Evolutionary conservation across 192 early-diverging fungal genomes (phyloP).

Genomic region (Umbelopsis ramanniana): DNA sequence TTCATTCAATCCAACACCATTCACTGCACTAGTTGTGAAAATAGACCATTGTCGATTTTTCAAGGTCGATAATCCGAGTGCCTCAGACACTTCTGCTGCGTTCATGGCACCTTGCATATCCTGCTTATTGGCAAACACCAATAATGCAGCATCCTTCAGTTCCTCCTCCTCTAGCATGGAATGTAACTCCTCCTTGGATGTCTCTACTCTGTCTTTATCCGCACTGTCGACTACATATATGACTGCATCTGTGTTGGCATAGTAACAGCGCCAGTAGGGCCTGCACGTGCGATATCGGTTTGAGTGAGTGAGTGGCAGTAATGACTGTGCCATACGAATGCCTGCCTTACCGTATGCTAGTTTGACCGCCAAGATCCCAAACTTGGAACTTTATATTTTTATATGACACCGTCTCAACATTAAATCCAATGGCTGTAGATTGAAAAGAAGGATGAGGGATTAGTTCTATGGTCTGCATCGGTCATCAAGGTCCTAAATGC

Average conservation of each 20-base stretch:
- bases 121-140: constrained; percentile 99
- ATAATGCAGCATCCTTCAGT: constrained; percentile 81
- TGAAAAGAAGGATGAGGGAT: background rate
- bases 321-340: background rate
- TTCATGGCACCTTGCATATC: constrained; percentile 95
- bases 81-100: constrained; percentile 86
- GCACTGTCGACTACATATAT: constrained; percentile 97
- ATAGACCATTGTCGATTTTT: constrained; percentile 95
- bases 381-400: constrained; percentile 99
- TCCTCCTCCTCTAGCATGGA: constrained; percentile 97
- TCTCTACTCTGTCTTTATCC: constrained; percentile 88
- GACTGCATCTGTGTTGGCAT: constrained; percentile 97
- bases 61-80: constrained; percentile 79
- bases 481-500: background rate
- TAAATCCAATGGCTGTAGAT: constrained; percentile 71
- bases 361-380: constrained; percentile 94
- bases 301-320: background rate
- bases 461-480: background rate
- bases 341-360: constrained; percentile 55
- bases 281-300: constrained; percentile 18
- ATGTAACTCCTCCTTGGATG: constrained; percentile 87
- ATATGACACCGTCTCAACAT: constrained; percentile 92
- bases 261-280: constrained; percentile 99
- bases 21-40: constrained; percentile 91
- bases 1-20: constrained; percentile 92